Evolutionary conservation across 139 green algal genomes (phyloP).

Genomic region (Deuterostichococcus epilithicus): DNA sequence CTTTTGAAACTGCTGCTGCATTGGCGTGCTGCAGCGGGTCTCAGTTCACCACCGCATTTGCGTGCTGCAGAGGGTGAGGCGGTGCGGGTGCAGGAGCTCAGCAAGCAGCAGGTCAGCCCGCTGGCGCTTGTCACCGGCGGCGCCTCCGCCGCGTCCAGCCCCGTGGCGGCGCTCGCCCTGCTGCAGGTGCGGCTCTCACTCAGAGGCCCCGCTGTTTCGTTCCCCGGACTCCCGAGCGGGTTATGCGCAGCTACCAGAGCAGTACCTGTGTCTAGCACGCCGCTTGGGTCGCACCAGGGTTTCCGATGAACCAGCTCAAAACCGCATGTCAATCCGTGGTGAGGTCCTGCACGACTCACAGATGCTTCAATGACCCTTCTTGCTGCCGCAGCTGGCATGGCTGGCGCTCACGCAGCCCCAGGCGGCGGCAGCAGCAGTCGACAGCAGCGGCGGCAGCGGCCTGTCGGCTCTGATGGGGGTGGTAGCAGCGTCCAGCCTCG

Average conservation of each 20-base stretch:
- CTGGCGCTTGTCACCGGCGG: slow-evolving; percentile 35
- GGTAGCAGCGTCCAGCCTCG: too few species aligned
- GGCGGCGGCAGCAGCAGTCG: too few species aligned
- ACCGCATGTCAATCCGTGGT: too few species aligned
- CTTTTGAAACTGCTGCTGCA: too few species aligned
- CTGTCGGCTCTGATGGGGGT: too few species aligned
- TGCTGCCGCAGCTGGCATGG: neutral
- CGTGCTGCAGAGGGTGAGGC: slow-evolving; percentile 15
- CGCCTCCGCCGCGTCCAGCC: neutral
- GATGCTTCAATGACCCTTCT: neutral
- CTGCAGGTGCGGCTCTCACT: neutral
- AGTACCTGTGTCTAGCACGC: too few species aligned
- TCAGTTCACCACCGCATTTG: neutral
- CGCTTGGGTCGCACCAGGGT: too few species aligned
- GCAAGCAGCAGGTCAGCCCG: slow-evolving; percentile 30
- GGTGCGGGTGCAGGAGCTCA: slow-evolving; percentile 55
- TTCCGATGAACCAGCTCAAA: too few species aligned
- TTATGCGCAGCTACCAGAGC: too few species aligned
- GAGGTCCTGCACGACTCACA: too few species aligned
- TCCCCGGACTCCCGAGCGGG: neutral
- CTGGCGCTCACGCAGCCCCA: neutral
- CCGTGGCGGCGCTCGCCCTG: neutral
- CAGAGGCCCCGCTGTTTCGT: neutral
- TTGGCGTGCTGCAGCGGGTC: too few species aligned
- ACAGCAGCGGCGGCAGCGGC: too few species aligned